Evolutionary conservation across 345 rosid species (phyloP).

Genomic region (Brassica napus): DNA sequence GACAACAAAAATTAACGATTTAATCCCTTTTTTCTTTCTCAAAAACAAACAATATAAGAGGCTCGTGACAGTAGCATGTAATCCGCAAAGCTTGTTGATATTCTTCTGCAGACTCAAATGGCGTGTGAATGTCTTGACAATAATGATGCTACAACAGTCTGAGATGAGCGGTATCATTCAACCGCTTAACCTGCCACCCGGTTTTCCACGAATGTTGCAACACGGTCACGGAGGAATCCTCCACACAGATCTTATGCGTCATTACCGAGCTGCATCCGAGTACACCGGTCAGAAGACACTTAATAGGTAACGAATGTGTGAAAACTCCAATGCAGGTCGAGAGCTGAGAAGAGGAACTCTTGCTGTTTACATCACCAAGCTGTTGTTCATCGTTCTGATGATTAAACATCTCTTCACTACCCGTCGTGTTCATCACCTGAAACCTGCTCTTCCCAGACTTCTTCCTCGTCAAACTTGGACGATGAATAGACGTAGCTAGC

Average conservation of each 20-base stretch:
- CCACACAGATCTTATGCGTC: conserved; percentile 78
- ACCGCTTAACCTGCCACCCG: conserved; percentile 95
- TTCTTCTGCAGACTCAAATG: conserved; percentile 19
- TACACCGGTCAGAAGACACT: conserved; percentile 81
- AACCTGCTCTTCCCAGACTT: conserved; percentile 93
- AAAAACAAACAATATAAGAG: background rate
- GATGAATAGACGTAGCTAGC: conserved; percentile 41
- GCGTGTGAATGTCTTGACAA: background rate
- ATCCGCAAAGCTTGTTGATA: conserved; percentile 26
- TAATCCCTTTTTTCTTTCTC: conserved; percentile 2
- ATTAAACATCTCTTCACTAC: conserved; percentile 60
- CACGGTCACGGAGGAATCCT: conserved; percentile 92
- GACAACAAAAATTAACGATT: conserved; percentile 5
- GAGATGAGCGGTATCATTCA: conserved; percentile 89
- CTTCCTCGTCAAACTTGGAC: conserved; percentile 65
- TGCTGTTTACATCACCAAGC: conserved; percentile 46
- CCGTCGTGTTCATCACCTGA: conserved; percentile 56
- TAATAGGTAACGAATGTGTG: conserved; percentile 79
- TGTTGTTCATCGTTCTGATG: conserved; percentile 46
- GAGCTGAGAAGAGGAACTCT: conserved; percentile 52
- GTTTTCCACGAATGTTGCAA: conserved; percentile 84
- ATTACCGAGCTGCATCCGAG: conserved; percentile 79
- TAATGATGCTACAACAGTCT: conserved; percentile 44
- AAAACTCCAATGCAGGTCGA: conserved; percentile 79
- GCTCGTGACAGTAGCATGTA: background rate